Evolutionary conservation across 2,329 filamentous ascomycete genomes (phyloP), one percentile per base, ranked within the genome.

Genomic region (Hypoxylon sp.): DNA sequence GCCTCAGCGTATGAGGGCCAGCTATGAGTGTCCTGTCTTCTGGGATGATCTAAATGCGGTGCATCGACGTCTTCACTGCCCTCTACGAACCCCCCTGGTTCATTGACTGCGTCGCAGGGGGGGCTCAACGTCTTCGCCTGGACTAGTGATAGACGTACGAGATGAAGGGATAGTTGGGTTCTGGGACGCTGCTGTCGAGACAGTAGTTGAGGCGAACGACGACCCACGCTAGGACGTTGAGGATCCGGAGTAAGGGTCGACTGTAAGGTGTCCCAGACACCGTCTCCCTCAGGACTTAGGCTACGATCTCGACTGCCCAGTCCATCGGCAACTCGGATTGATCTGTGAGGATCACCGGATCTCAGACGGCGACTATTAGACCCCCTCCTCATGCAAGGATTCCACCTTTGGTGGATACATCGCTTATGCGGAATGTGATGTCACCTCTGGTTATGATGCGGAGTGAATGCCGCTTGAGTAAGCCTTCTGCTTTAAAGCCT

Each of bases 281-380:
- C 84, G 68, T 88, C 86, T 41, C 82, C 84, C 59, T 91, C 90
- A 0, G 91, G 90, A 75, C 91, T 94, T n/a, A 93, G 81, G 78
- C 93, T 97, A 73, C 93, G 89, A 69, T 93, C 88, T 65, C 94
- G 91, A 79, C 97, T 93, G 38, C 93, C 94, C 14, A 97, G 86
- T 3, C 93, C 93, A 78, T 97, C 90, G 1, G 91, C 58, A 58
- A 50, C 21, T 46, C 49, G 41, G 25, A 46, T 25, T 13, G 52
- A 25, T 7, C 25, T 23, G 3, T 36, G 19, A 19, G 9, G 63
- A n/a, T 14, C 17, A 14, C 34, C 53, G 2, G 30, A 41, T 34
- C 30, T 23, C 11, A 21, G 17, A n/a, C 36, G 21, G 5, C 28
- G 14, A 14, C 17, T n/a, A n/a, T n/a, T 5, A 50, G n/a, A n/a